Evolutionary conservation across 495 filamentous ascomycete genomes (phyloP), one percentile per base, ranked within the genome.

Genomic region (Penicillium odoratum): DNA sequence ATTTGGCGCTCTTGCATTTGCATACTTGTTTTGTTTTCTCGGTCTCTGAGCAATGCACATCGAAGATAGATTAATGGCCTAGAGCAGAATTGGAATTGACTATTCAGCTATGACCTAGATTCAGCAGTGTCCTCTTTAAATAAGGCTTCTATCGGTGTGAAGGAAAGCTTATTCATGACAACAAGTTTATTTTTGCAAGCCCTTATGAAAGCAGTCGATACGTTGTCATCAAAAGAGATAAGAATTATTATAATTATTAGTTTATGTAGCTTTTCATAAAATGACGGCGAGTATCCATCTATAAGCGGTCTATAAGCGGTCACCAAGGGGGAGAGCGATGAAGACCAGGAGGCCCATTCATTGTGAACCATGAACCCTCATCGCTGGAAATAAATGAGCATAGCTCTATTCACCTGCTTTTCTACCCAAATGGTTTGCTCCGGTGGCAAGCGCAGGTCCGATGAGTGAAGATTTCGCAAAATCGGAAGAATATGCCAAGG

Each of bases 401-500:
- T 57, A 31, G 73, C 58, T 6, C 75, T 58, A 48, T 71, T 57
- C 48, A 71, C 67, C 55, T 78, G 76, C 48, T 54, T 45, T 38
- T 52, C 46, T 0, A 72, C 48, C 74, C 74, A 78, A 7, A 26
- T 58, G 13, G 53, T 33, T 43, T 73, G 69, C 16, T 67, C 71
- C 2, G 64, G 53, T 7, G 57, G 58, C 31, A 77, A 44, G 34
- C 61, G 59, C 13, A 71, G 31, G 2, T 58, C 64, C 8, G 57
- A 46, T 0, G 50, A 58, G 21, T 56, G 56, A 9, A 74, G 55
- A 56, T 69, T 74, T 29, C 57, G 48, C 45, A 75, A 30, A 28
- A 43, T 56, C 2, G 57, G 47, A 34, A 72, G 38, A 10, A 77
- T 51, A 44, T 74, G 63, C 74, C 74, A 78, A 13, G 74, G 68